Base-by-base conservation (phyloP, 768 basidiomycete genomes). In the Clitopilus hobsonii region DNA sequence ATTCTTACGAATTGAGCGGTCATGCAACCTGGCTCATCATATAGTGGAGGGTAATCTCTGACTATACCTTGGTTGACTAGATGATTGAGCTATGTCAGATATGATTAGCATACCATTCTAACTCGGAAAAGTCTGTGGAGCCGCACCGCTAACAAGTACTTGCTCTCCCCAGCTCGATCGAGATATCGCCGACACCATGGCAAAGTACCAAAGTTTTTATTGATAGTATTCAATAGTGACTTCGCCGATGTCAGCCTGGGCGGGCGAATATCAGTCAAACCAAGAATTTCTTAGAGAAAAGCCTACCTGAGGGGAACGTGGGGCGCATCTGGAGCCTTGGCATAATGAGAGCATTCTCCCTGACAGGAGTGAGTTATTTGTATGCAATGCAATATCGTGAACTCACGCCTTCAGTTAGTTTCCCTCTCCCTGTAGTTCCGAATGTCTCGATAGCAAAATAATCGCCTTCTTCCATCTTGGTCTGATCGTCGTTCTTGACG, bases 381-480 rank as follows among this genome's bases (percentile, higher is more conserved):
- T 53, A 45, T 47, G 29, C 20, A 54, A 16, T 26, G 18, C 20
- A 28, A 20, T 29, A 27, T 26, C 26, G 47, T 59, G 38, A 13
- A 65, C 74, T 62, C 61, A 91, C 92, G 57, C 79, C 80, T 64
- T 98, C 96, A 14, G 91, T 78, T 20, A 97, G 91, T 23, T 84
- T 78, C 6, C 95, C 97, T 38, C 88, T 79, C 14, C 97, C 96
- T 0, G 96, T 98, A n/a, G 90, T 91, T 10, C 97, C 97, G 68
- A 99, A 99, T 1, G 97, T 99, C 71, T 99, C 97, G 54, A 99
- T 96, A 7, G 97, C 97, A 68, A 92, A 99, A 67, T 98, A 98
- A 64, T 98, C 97, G 36, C 95, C 97, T 71, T 99, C 97, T 66
- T 98, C 97, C 97, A 99, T 99, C 73, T 92, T 96, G 13, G 89